Evolutionary conservation across 306 rosid genomes (phyloP), one percentile per base, ranked within the genome.

Genomic region (Sechiopsis laciniata): DNA sequence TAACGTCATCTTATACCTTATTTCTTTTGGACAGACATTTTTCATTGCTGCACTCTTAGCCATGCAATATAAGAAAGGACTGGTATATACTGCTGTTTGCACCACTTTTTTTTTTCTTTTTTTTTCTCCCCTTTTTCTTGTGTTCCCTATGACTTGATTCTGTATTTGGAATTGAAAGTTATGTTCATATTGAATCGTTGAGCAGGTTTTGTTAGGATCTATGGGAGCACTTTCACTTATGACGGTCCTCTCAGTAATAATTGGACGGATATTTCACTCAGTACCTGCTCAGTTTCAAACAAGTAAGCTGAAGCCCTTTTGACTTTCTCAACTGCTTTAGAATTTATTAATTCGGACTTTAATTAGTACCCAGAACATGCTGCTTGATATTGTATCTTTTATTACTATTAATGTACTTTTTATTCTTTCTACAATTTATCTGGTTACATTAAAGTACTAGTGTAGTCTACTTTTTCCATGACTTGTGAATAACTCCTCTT

Each of bases 281-380:
- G 97, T 94, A 64, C 99, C 99, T 72, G 99, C 99, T 78, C 99
- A 89, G 66, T 91, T 94, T 75, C 96, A 94, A 83, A 94, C 99
- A 78, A 94, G 99, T 94, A 89, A 91, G 97, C 80, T 54, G 56
- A 62, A 57, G 55, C 40, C 53, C 29, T 61, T 78, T 26, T 57
- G 55, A 50, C 76, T 78, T 80, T 75, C 75, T 71, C 62, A 52
- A 53, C 50, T 48, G 20, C 3, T 20, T 13, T 69, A 22, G 40
- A 48, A 46, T 68, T 45, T 68, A 19, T 42, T 37, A 66, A 66
- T 19, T 19, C 5, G 12, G 16, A 35, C 69, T n/a, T 64, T 13
- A 46, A 21, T 11, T 3, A 40, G 35, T 51, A 16, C 45, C 14
- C 9, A 70, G 48, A 46, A 55, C 13, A 70, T n/a, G 22, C 10